Percentiles rank a stretch among this genome's conserved stretches.
Conservation (phyloP, 1,284 basidiomycete genomes). For the Ceratobasidium sp. region DNA sequence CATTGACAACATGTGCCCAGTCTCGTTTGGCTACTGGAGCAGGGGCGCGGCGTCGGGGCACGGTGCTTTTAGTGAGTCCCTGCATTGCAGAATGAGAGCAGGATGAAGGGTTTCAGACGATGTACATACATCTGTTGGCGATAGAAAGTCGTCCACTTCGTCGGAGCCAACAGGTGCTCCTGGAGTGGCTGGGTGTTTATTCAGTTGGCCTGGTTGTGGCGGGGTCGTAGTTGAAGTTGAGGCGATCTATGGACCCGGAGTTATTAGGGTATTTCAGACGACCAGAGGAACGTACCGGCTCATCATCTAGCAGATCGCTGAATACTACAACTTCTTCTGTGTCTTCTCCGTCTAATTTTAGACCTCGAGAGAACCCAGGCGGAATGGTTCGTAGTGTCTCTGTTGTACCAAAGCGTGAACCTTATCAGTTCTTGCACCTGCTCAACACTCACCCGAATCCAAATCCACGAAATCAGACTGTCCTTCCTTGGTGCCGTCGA, state of each 20-base stretch:
- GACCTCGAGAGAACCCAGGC: conserved; percentile 66
- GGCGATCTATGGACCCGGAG: neutral
- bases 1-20: conserved; percentile 98
- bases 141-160: conserved; percentile 25
- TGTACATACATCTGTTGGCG: conserved; percentile 10
- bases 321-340: conserved; percentile 59
- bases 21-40: conserved; percentile 78
- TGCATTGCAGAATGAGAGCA: neutral
- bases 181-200: neutral
- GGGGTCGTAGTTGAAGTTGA: conserved; percentile 9
- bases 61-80: neutral
- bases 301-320: conserved; percentile 45
- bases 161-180: conserved; percentile 28
- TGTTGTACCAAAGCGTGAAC: conserved; percentile 45
- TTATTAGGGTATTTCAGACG: neutral
- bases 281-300: conserved; percentile 16
- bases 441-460: conserved; percentile 67
- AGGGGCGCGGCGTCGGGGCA: conserved; percentile 49
- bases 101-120: neutral
- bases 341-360: conserved; percentile 73
- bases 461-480: conserved; percentile 59
- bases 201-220: conserved; percentile 6
- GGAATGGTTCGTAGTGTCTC: conserved; percentile 58
- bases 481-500: conserved; percentile 52
- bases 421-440: conserved; percentile 55